Conservation (phyloP, 768 basidiomycete genomes). For the Chalciporus pseudorubinellus region DNA sequence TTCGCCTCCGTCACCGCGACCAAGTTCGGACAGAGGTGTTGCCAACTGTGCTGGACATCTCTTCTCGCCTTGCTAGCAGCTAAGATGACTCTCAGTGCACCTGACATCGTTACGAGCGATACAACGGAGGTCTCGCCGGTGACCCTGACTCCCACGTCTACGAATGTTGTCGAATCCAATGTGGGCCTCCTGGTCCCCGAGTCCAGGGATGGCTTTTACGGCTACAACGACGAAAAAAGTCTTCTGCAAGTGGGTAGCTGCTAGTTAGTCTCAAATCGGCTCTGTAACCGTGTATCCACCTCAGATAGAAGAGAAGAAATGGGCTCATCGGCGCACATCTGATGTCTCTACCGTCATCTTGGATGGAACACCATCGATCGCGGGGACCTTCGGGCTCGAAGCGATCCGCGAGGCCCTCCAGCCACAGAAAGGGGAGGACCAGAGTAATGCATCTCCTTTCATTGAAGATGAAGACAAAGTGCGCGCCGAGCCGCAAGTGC, state of each 20-base stretch:
- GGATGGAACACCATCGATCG: constrained; percentile 31
- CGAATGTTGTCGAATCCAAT: constrained; percentile 13
- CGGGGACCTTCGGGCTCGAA: constrained; percentile 41
- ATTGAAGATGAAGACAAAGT: constrained; percentile 39
- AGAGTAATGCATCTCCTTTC: constrained; percentile 15
- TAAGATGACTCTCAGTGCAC: constrained; percentile 11
- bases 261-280: background rate
- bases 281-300: background rate
- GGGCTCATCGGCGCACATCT: constrained; percentile 63
- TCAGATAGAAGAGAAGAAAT: constrained; percentile 74
- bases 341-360: constrained; percentile 37
- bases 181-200: constrained; percentile 42
- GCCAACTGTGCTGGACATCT: no score
- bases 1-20: no score
- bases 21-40: no score
- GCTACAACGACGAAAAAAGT: constrained; percentile 75
- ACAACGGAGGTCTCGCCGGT: background rate
- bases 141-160: background rate
- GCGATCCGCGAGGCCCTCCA: constrained; percentile 32
- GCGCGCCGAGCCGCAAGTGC: constrained; percentile 29
- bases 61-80: background rate
- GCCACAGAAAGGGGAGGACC: constrained; percentile 16
- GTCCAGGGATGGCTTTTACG: constrained; percentile 72
- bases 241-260: constrained; percentile 60
- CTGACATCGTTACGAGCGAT: constrained; percentile 1